Evolutionary conservation across 805 yeast genomes (phyloP).

Genomic region (Kazachstania viticola): DNA sequence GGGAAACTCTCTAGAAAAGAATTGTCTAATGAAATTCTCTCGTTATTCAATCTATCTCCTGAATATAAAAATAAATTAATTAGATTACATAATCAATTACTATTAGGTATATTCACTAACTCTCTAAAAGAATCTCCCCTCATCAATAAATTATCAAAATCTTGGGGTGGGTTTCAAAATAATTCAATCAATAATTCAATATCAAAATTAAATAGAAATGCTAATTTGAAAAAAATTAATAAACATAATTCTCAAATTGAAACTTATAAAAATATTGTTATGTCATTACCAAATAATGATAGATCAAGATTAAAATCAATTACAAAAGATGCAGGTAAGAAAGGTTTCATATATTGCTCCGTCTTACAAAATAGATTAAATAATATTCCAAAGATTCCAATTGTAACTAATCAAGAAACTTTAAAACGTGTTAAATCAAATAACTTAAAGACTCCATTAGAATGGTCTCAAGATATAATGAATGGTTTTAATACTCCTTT

Average conservation of each 20-base stretch:
- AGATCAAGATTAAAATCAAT: conserved; percentile 75
- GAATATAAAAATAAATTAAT: conserved; percentile 10
- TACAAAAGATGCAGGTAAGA: conserved; percentile 71
- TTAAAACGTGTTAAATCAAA: conserved; percentile 23
- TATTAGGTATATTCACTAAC: conserved; percentile 75
- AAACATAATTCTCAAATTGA: conserved; percentile 62
- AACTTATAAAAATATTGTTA: conserved; percentile 69
- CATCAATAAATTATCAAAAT: conserved; percentile 53
- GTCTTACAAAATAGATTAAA: conserved; percentile 56
- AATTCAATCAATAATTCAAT: conserved; percentile 30
- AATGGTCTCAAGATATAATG: conserved; percentile 88
- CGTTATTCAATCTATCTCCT: conserved; percentile 31
- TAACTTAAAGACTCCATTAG: conserved; percentile 36
- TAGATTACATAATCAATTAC: conserved; percentile 64
- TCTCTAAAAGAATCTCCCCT: conserved; percentile 68
- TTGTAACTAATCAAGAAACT: conserved; percentile 31
- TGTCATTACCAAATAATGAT: conserved; percentile 78
- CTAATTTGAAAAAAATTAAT: conserved; percentile 29
- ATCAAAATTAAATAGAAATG: conserved; percentile 18
- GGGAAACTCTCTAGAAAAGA: conserved; percentile 75
- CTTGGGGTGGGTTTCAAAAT: conserved; percentile 42
- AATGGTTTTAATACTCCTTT: conserved; percentile 77
- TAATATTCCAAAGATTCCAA: conserved; percentile 67
- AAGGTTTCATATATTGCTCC: conserved; percentile 57
- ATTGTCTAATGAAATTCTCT: conserved; percentile 45